These are phyloP conservation scores for Biscogniauxia mediterranea DNA, from an alignment of 2,329 filamentous ascomycete genomes.

Conservation along the genomic window DNA sequence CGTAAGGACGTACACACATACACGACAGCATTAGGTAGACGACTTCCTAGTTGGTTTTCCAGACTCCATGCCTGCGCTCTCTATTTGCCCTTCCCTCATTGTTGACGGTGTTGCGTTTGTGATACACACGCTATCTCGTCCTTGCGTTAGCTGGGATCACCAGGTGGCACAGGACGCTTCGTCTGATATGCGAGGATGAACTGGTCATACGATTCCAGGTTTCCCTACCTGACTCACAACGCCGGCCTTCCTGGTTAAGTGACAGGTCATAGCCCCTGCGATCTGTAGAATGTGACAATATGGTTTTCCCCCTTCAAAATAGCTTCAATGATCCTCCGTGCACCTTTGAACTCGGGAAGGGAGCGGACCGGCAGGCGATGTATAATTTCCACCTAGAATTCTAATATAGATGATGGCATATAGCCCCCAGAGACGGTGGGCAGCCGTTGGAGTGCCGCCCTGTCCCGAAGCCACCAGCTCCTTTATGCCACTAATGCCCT, in stretches of 20 bases:
- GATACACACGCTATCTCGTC: background rate
- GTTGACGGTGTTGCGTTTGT: background rate
- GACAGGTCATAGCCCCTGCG: background rate
- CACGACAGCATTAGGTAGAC: no score
- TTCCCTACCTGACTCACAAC: background rate
- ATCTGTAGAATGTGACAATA: background rate
- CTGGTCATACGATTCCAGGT: background rate
- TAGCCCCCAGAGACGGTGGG: background rate
- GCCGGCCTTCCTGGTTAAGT: background rate
- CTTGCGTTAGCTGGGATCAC: background rate
- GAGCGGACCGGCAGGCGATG: background rate
- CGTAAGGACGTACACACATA: background rate
- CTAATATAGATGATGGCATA: background rate
- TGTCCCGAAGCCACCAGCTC: background rate
- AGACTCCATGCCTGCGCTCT: no score
- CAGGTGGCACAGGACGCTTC: background rate
- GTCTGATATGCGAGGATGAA: background rate
- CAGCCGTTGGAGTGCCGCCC: background rate
- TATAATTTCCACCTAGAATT: background rate
- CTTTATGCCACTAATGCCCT: background rate
- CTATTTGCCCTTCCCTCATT: background rate
- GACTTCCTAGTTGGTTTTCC: no score
- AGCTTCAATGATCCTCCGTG: background rate
- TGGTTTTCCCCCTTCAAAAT: background rate
- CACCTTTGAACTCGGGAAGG: background rate